Evolutionary conservation across 2,329 filamentous ascomycete genomes (phyloP).

Genomic region (Colletotrichum acutatum): DNA sequence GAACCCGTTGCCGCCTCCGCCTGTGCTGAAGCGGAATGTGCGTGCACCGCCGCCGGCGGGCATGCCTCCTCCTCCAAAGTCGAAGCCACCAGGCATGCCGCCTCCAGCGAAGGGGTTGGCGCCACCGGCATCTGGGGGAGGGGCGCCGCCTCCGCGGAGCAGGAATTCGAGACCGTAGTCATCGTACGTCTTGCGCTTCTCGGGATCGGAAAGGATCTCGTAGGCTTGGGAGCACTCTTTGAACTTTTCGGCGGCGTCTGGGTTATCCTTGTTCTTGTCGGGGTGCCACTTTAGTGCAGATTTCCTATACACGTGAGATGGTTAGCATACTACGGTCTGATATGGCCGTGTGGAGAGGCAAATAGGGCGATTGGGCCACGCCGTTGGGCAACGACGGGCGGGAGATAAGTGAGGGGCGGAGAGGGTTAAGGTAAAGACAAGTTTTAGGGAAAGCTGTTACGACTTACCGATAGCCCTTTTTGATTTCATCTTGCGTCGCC

Average conservation of each 20-base stretch:
- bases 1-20: slow-evolving; percentile 72
- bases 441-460: slow-evolving; percentile 12
- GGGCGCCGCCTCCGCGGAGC: slow-evolving; percentile 78
- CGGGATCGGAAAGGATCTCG: slow-evolving; percentile 96
- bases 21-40: slow-evolving; percentile 74
- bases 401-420: neutral
- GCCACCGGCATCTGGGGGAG: slow-evolving; percentile 69
- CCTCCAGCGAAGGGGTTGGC: slow-evolving; percentile 71
- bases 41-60: slow-evolving; percentile 56
- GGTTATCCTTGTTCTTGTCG: slow-evolving; percentile 97
- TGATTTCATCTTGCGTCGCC: slow-evolving; percentile 92
- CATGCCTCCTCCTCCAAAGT: slow-evolving; percentile 57
- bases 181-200: slow-evolving; percentile 96
- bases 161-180: slow-evolving; percentile 95
- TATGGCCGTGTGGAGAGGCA: neutral
- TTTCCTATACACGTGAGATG: slow-evolving; percentile 67
- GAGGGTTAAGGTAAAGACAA: neutral
- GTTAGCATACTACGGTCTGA: slow-evolving; percentile 47
- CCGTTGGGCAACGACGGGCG: slow-evolving; percentile 12
- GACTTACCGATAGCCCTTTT: slow-evolving; percentile 89
- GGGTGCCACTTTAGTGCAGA: slow-evolving; percentile 92
- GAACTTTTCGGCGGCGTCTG: slow-evolving; percentile 89
- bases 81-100: slow-evolving; percentile 65
- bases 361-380: neutral
- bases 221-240: slow-evolving; percentile 98